Percentiles rank a stretch among this genome's conserved stretches.
These are phyloP conservation scores for Coemansia furcata DNA, from an alignment of 192 early-diverging fungal genomes.

Conservation along the genomic window DNA sequence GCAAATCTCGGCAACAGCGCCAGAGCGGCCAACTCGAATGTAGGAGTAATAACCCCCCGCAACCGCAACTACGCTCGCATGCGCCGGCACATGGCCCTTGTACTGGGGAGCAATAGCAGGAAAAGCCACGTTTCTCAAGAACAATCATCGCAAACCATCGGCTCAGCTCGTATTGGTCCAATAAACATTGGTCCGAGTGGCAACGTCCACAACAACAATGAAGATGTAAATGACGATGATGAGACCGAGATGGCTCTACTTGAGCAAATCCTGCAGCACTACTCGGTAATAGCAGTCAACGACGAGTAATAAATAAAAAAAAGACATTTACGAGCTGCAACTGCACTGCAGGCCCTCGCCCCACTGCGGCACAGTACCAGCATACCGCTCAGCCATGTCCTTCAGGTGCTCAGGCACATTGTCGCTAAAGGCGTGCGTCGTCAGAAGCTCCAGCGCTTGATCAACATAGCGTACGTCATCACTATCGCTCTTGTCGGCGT, in stretches of 20 bases:
- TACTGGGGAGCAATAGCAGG: not conserved
- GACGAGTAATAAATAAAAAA: not conserved
- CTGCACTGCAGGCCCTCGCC: conserved; percentile 66
- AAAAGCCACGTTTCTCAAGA: not conserved
- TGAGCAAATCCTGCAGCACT: not conserved
- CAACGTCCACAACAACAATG: not conserved
- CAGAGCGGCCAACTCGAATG: not conserved
- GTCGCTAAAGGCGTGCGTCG: conserved; percentile 54
- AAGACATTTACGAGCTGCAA: conserved; percentile 61
- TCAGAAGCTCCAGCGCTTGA: conserved; percentile 41
- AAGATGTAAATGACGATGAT: not conserved
- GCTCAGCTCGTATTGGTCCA: not conserved
- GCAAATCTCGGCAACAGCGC: not conserved
- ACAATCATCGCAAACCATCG: not conserved
- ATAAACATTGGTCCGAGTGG: not conserved
- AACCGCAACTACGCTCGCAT: conserved; percentile 14
- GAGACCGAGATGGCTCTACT: not conserved
- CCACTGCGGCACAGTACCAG: conserved; percentile 60
- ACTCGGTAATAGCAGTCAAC: not conserved
- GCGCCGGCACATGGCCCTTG: conserved; percentile 10
- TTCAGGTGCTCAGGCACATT: conserved; percentile 36
- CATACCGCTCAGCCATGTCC: conserved; percentile 38
- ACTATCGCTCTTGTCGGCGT: conserved; percentile 26
- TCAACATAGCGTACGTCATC: conserved; percentile 37
- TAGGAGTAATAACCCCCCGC: not conserved